phyloP scores from a whole-genome alignment of 1,284 basidiomycete genomes.

The Leccinum holopus region DNA sequence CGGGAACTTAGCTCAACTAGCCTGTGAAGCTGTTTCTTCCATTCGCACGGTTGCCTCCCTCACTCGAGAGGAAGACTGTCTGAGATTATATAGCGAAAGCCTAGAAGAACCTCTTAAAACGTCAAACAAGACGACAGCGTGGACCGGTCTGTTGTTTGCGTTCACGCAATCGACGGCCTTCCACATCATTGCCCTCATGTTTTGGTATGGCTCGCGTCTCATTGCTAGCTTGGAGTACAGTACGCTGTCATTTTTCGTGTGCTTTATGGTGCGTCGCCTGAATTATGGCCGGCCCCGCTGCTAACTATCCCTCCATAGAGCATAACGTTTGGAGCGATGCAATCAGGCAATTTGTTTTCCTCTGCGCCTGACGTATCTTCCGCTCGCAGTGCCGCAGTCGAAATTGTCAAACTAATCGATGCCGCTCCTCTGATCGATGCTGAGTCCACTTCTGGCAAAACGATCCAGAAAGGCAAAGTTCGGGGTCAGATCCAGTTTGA shows the following conservation, averaged over 20 bases:
- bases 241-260: conserved; percentile 79
- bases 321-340: conserved; percentile 73
- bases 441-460: conserved; percentile 71
- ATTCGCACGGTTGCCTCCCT: no score
- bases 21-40: no score
- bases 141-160: conserved; percentile 75
- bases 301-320: conserved; percentile 39
- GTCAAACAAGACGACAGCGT: conserved; percentile 68
- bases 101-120: conserved; percentile 69
- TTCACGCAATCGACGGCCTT: conserved; percentile 79
- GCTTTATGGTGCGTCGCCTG: conserved; percentile 65
- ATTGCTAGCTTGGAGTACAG: conserved; percentile 60
- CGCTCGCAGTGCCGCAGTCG: conserved; percentile 76
- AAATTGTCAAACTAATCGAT: conserved; percentile 82
- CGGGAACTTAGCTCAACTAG: conserved; percentile 35
- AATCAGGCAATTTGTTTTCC: conserved; percentile 85
- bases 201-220: conserved; percentile 80
- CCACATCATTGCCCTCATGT: conserved; percentile 84
- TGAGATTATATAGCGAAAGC: conserved; percentile 32
- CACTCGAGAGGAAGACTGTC: no score
- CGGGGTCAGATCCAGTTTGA: conserved; percentile 77
- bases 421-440: conserved; percentile 80
- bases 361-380: conserved; percentile 94
- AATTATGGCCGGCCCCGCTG: conserved; percentile 14
- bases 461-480: conserved; percentile 47